Evolutionary conservation across 306 rosid species (phyloP), one percentile per base, ranked within the genome.

Genomic region (Trifolium dubium): DNA sequence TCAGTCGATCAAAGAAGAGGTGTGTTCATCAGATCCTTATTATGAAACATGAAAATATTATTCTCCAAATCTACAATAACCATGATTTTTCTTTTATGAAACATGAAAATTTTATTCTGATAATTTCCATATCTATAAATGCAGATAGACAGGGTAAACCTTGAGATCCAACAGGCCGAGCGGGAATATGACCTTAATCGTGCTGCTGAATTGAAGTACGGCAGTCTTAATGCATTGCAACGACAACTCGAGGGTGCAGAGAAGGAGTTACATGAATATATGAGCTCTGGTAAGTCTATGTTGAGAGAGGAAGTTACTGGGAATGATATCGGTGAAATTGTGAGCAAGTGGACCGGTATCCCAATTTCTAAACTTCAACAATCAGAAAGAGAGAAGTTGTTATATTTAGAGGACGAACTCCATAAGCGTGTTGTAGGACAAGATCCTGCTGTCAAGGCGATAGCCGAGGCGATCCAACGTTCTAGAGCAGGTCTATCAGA

Each of bases 1-100:
- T 84, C 99, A 94, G 82, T 94, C 99, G 2, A 94, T 94, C 79
- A 94, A 94, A 81, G 99, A 94, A 83, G 99, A 92, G 92, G 97
- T 94, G 73, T 17, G 77, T 46, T 9, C 7, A 23, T 23, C 23
- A 23, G 23, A 23, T 23, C 1, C 23, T 23, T 23, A 23, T 23
- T 23, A 23, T 23, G 23, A 23, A 23, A 23, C 23, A 23, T 23
- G 23, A 23, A 23, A 23, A 23, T 23, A 23, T 23, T 23, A 23
- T 15, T 15, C 56, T 13, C 6, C 10, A 50, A 15, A 55, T 23
- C 5, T 4, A 10, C 0, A 10, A 17, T 5, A 35, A 47, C 40
- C 31, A 11, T 46, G 9, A 50, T 59, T 65, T 44, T 18, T 51
- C 14, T 40, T 37, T 56, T 35, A 30, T 32, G 43, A 43, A 62